Percentiles rank a stretch among this genome's conserved stretches.
phyloP scores from a whole-genome alignment of 768 basidiomycete species.

The Mrakia gelida region DNA sequence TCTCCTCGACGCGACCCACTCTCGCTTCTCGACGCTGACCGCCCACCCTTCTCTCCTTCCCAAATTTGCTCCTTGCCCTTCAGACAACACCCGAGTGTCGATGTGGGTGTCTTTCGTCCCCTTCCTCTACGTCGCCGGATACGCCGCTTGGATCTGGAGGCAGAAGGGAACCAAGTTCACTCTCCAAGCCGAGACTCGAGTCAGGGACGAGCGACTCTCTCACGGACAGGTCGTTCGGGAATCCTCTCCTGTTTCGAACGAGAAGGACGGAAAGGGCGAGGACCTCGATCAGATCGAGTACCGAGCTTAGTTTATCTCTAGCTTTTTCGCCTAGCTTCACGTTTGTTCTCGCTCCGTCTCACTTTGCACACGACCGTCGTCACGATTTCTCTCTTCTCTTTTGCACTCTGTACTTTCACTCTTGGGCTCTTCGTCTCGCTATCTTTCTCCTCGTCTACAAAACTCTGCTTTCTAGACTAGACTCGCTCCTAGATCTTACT shows the following conservation, averaged over 20 bases:
- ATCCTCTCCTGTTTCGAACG: not conserved
- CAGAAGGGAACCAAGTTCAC: constrained; percentile 19
- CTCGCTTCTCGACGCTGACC: not conserved
- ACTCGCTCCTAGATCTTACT: not conserved
- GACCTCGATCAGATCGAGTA: constrained; percentile 18
- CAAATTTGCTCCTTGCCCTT: too few species aligned
- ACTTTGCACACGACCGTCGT: not conserved
- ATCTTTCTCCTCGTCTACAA: not conserved
- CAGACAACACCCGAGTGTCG: constrained; percentile 13
- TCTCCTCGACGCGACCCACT: not conserved
- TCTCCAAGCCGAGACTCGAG: constrained; percentile 1
- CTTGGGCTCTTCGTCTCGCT: not conserved
- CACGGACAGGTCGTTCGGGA: constrained; percentile 3
- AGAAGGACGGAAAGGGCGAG: not conserved
- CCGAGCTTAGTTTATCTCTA: not conserved
- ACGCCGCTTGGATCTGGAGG: constrained; percentile 24
- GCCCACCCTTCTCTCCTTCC: not conserved
- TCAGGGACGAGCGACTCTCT: constrained; percentile 10
- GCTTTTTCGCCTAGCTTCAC: not conserved
- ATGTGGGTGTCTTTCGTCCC: constrained; percentile 26
- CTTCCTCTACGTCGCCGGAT: constrained; percentile 25
- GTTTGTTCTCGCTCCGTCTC: not conserved
- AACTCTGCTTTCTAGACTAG: not conserved
- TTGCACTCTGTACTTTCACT: not conserved
- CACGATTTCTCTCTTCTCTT: not conserved